These are phyloP conservation scores for Hortiboletus flavorubellus DNA, from an alignment of 768 basidiomycete genomes.

Conservation along the genomic window DNA sequence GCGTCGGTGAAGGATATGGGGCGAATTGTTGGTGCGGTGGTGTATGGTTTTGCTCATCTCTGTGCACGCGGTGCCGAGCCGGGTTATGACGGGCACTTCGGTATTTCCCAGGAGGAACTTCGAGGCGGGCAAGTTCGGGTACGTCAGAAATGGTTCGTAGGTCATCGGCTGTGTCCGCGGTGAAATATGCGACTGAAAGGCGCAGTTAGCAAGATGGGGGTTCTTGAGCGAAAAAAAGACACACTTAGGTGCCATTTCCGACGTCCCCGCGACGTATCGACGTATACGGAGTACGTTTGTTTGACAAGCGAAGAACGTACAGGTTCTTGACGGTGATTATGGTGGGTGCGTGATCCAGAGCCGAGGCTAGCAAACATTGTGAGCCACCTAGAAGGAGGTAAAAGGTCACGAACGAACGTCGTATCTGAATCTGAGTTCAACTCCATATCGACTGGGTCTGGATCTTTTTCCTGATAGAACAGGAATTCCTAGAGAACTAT, in stretches of 20 bases:
- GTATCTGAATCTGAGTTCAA: slow-evolving; percentile 48
- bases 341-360: slow-evolving; percentile 28
- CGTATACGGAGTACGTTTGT: slow-evolving; percentile 78
- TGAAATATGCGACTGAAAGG: slow-evolving; percentile 70
- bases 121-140: slow-evolving; percentile 48
- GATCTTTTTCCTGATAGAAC: slow-evolving; percentile 67
- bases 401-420: slow-evolving; percentile 36
- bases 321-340: slow-evolving; percentile 26
- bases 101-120: slow-evolving; percentile 60
- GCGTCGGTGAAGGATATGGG: slow-evolving; percentile 32
- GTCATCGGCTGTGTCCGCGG: slow-evolving; percentile 54
- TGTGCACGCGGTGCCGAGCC: slow-evolving; percentile 37
- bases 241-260: slow-evolving; percentile 81
- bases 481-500: slow-evolving; percentile 58
- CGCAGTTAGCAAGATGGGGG: slow-evolving; percentile 2
- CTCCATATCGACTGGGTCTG: slow-evolving; percentile 48
- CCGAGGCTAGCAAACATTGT: slow-evolving; percentile 23
- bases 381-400: background rate
- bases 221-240: slow-evolving; percentile 24
- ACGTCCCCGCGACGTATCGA: slow-evolving; percentile 60
- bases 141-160: slow-evolving; percentile 60
- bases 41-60: slow-evolving; percentile 24
- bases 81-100: slow-evolving; percentile 59
- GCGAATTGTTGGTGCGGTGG: slow-evolving; percentile 25
- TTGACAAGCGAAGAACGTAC: slow-evolving; percentile 59